phyloP scores from a whole-genome alignment of 192 early-diverging fungal genomes.

The Kickxella alabastrina region DNA sequence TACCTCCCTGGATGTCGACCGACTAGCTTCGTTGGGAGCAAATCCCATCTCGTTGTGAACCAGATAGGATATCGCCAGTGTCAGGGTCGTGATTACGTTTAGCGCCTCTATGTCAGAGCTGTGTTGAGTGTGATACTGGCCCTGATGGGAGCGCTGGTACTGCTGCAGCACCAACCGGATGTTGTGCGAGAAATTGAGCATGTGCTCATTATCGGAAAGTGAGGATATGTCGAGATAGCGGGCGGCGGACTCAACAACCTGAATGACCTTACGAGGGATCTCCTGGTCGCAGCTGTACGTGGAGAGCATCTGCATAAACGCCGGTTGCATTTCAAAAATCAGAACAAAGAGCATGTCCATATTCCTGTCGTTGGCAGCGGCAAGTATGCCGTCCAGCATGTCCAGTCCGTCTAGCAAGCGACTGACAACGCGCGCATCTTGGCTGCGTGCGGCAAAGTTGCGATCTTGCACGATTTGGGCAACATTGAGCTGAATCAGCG shows the following conservation, averaged over 20 bases:
- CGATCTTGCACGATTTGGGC: conserved; percentile 5
- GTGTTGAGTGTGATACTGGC: background rate
- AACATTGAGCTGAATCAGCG: conserved; percentile 21
- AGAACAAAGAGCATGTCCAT: conserved; percentile 40
- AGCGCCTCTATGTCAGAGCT: conserved; percentile 26
- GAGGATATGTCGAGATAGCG: conserved; percentile 41
- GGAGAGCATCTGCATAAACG: conserved; percentile 28
- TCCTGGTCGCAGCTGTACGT: conserved; percentile 25
- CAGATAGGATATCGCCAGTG: conserved; percentile 30
- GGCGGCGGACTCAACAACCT: conserved; percentile 37
- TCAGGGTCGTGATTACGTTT: conserved; percentile 22
- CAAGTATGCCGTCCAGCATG: conserved; percentile 50
- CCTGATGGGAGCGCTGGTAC: conserved; percentile 18
- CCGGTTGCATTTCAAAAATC: conserved; percentile 38
- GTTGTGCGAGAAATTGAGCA: conserved; percentile 32
- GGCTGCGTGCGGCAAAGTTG: conserved; percentile 5
- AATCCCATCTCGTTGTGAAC: conserved; percentile 50
- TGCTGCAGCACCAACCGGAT: conserved; percentile 21
- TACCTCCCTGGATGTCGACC: conserved; percentile 16
- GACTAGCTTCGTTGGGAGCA: conserved; percentile 24
- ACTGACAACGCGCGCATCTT: conserved; percentile 25
- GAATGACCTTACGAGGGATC: conserved; percentile 24
- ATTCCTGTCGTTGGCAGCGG: conserved; percentile 39
- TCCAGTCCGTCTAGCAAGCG: conserved; percentile 42
- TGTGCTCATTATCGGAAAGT: conserved; percentile 36